These are phyloP conservation scores for Leersia perrieri DNA, from an alignment of 176 grass and related monocot genomes.

Conservation along the genomic window DNA sequence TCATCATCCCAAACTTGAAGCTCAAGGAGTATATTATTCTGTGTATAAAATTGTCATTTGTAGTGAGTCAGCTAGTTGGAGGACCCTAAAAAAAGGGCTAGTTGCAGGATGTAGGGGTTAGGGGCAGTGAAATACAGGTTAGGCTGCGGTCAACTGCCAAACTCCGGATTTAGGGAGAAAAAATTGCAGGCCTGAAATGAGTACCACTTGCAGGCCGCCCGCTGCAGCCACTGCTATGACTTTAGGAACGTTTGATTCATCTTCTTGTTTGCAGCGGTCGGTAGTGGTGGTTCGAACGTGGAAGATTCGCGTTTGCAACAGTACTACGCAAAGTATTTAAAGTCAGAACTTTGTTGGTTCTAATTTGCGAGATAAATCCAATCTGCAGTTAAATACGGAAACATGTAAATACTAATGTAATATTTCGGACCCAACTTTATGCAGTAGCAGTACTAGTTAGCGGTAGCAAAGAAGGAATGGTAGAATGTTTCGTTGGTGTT, in stretches of 20 bases:
- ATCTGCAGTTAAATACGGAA: background rate
- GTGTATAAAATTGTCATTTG: background rate
- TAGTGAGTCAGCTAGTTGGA: slow-evolving; percentile 1
- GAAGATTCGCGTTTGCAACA: slow-evolving; percentile 10
- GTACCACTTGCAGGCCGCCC: background rate
- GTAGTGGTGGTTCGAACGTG: background rate
- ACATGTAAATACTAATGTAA: background rate
- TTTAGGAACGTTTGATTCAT: no score
- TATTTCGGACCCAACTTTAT: background rate
- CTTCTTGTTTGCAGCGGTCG: no score
- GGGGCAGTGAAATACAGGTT: background rate
- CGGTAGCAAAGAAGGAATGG: background rate
- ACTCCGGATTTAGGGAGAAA: slow-evolving; percentile 37
- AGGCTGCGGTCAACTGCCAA: slow-evolving; percentile 12
- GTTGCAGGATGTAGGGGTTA: background rate
- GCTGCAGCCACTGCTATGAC: background rate
- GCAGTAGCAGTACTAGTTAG: background rate
- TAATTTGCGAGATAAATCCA: background rate
- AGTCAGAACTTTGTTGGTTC: background rate
- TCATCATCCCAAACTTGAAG: background rate
- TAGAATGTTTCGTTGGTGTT: background rate
- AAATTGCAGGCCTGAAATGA: slow-evolving; percentile 26
- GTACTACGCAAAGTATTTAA: background rate
- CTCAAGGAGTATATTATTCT: background rate
- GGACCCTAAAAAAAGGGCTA: no score